Evolutionary conservation across 1,139 yeast species (phyloP).

Genomic region (Wickerhamiella pararugosa): DNA sequence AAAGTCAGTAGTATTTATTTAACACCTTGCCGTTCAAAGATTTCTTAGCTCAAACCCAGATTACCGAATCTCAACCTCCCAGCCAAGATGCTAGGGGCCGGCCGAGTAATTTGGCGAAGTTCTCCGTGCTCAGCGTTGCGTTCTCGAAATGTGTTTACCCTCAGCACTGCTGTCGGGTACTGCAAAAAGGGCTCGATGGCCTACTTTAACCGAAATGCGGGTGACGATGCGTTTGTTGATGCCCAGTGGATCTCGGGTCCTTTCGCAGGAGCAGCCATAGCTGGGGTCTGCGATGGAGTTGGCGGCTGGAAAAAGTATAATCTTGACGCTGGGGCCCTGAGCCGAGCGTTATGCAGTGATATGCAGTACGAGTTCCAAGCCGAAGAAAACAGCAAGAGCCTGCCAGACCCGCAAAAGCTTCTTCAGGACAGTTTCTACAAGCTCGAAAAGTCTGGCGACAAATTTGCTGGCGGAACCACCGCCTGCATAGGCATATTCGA

Average conservation of each 20-base stretch:
- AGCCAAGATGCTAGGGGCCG: too few relatives aligned
- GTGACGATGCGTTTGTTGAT: slow-evolving; percentile 75
- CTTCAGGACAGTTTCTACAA: slow-evolving; percentile 40
- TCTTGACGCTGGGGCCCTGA: slow-evolving; percentile 47
- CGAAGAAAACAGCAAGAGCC: slow-evolving; percentile 7
- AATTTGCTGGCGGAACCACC: slow-evolving; percentile 90
- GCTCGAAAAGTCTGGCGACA: slow-evolving; percentile 40
- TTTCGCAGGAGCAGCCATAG: slow-evolving; percentile 36
- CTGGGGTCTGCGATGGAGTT: slow-evolving; percentile 95
- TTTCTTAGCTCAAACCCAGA: too few relatives aligned
- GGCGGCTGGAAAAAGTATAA: slow-evolving; percentile 97
- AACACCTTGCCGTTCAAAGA: too few relatives aligned
- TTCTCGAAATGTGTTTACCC: slow-evolving; percentile 1
- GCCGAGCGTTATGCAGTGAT: slow-evolving; percentile 24
- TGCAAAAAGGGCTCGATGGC: slow-evolving; percentile 14
- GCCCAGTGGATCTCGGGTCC: slow-evolving; percentile 26
- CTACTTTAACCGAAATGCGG: slow-evolving; percentile 30
- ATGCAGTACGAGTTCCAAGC: slow-evolving; percentile 17
- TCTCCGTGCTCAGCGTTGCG: too few relatives aligned
- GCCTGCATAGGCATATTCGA: slow-evolving; percentile 71
- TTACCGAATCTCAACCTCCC: too few relatives aligned
- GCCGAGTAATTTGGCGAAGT: too few relatives aligned
- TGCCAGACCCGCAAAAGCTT: slow-evolving; percentile 34
- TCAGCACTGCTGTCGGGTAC: slow-evolving; percentile 7
- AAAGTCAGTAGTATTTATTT: too few relatives aligned